Base-by-base conservation (phyloP, 129 eudicot species). In the Kitagawia praeruptora region DNA sequence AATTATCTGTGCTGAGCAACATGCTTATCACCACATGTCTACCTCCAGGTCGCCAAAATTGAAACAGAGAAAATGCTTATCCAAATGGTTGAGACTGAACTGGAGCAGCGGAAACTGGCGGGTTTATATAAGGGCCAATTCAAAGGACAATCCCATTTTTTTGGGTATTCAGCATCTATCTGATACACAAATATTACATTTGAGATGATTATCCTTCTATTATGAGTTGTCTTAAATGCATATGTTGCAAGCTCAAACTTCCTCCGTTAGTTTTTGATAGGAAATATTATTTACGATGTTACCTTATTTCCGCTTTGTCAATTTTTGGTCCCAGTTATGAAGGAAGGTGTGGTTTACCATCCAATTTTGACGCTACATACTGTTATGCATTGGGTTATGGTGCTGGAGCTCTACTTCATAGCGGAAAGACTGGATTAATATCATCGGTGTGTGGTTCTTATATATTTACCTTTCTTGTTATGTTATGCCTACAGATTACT, bases 51-150 rank as follows among this genome's bases (percentile, higher is more conserved):
- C 84, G 99, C 99, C 75, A 96, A 96, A 87, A 96, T 96, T 53
- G 99, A 96, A 86, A 96, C 99, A 16, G 99, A 96, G 88, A 96
- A 92, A 81, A 96, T 96, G 99, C 98, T 96, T 79, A 96, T 96
- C 76, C 97, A 96, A 86, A 96, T 96, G 99, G 99, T 96, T 80
- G 99, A 96, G 85, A 85, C 92, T 80, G 99, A 92, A 84, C 77
- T 96, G 87, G 97, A 89, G 63, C 85, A 80, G 77, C 93, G 98
- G 89, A 96, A 86, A 84, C 83, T 86, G 74, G 84, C 67, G 44
- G 93, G 91, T 81, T 81, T 80, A 71, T 92, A 90, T 79, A 81
- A 84, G 16, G 84, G 79, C 63, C 87, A 89, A 41, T 96, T 96
- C 83, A 90, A 82, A 82, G 99, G 99, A 40, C 98, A 92, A 83